Percentiles rank a stretch among this genome's conserved stretches.
phyloP scores from a whole-genome alignment of 371 early-diverging fungal genomes.

The Mucor irregularis region DNA sequence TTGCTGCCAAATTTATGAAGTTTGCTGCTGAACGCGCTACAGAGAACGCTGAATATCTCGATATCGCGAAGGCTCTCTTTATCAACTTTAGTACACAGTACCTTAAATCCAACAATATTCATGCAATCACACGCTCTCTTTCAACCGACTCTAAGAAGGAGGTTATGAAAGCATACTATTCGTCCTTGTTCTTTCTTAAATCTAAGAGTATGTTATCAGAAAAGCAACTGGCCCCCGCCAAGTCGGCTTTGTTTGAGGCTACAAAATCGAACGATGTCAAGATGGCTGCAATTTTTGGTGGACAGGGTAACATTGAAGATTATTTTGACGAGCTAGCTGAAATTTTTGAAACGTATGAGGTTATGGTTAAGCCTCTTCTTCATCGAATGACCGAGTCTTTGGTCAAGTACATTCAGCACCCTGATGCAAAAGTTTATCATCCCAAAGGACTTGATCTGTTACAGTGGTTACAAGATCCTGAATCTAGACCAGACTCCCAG shows the following conservation, averaged over 20 bases:
- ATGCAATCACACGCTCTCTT: slow-evolving; percentile 70
- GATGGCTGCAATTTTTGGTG: slow-evolving; percentile 92
- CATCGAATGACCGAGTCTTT: slow-evolving; percentile 75
- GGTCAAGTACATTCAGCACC: slow-evolving; percentile 68
- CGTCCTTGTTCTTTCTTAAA: slow-evolving; percentile 73
- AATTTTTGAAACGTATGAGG: slow-evolving; percentile 80
- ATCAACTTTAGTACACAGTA: slow-evolving; percentile 73
- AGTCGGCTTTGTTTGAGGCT: slow-evolving; percentile 68
- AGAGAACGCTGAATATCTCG: slow-evolving; percentile 63
- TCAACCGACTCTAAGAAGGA: slow-evolving; percentile 59
- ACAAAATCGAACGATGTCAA: slow-evolving; percentile 65
- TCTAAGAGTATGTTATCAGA: slow-evolving; percentile 45
- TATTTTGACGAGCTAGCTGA: slow-evolving; percentile 92
- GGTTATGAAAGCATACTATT: slow-evolving; percentile 81
- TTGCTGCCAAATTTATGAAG: slow-evolving; percentile 75
- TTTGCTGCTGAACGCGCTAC: slow-evolving; percentile 65
- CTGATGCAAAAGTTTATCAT: slow-evolving; percentile 71
- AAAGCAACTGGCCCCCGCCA: slow-evolving; percentile 47
- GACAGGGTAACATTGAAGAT: slow-evolving; percentile 94
- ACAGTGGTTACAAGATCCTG: slow-evolving; percentile 86
- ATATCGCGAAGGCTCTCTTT: slow-evolving; percentile 78
- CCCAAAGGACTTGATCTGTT: slow-evolving; percentile 87
- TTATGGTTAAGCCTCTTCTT: slow-evolving; percentile 78
- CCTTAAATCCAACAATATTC: slow-evolving; percentile 84
- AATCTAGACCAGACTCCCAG: slow-evolving; percentile 81